A percentile compares a stretch with the other conserved stretches of the same genome.
Conservation (phyloP, 2,329 filamentous ascomycete species). For the Macrophomina pseudophaseolina region DNA sequence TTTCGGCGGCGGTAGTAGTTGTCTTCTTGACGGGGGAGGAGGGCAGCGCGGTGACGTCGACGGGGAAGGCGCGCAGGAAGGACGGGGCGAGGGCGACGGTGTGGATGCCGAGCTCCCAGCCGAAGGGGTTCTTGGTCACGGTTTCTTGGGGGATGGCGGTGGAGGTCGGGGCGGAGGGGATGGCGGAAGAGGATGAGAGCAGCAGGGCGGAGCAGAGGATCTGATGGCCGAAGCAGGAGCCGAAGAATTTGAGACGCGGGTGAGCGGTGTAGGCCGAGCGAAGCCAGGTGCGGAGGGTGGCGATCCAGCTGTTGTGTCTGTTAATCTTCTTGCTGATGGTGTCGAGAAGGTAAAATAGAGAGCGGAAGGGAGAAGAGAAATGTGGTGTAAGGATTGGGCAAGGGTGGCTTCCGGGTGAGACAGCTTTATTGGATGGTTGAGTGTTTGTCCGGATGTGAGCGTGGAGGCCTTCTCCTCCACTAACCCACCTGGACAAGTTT, state of each 20-base stretch:
- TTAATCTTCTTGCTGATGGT: conserved; percentile 27
- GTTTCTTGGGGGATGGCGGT: conserved; percentile 33
- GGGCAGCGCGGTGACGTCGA: conserved; percentile 45
- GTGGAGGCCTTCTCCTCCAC: no score
- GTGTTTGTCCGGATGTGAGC: no score
- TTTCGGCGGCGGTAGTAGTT: no score
- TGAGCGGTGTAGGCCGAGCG: conserved; percentile 59
- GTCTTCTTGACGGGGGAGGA: conserved; percentile 29
- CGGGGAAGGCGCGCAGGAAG: conserved; percentile 46
- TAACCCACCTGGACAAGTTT: no score
- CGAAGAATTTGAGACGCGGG: conserved; percentile 50
- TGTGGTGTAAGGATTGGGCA: no score
- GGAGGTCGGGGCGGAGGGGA: conserved; percentile 38
- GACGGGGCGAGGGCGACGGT: conserved; percentile 51
- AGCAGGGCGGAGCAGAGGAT: conserved; percentile 54
- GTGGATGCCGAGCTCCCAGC: conserved; percentile 56
- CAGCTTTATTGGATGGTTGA: neutral
- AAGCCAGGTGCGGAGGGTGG: conserved; percentile 59
- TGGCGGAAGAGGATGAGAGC: conserved; percentile 60
- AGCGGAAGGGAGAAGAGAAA: no score
- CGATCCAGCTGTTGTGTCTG: conserved; percentile 29
- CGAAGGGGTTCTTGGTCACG: conserved; percentile 53
- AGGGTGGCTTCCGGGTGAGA: no score
- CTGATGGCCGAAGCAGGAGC: conserved; percentile 52
- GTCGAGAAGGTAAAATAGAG: neutral